Conservation (phyloP, 441 rosid species). For the Viola pubescens region DNA sequence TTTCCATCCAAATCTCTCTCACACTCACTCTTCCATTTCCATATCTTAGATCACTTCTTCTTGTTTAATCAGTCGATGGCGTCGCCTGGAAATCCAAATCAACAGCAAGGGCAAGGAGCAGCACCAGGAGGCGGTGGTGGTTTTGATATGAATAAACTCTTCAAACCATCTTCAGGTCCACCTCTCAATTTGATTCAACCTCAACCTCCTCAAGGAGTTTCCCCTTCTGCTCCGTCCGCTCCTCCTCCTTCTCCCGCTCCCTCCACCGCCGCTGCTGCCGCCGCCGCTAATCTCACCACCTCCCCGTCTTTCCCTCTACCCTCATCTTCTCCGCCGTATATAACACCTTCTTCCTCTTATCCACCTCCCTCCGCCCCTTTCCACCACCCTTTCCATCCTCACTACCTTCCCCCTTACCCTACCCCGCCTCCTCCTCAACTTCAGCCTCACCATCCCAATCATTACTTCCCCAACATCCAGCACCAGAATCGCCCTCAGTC, state of each 20-base stretch:
- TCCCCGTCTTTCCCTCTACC: constrained; percentile 41
- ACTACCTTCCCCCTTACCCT: constrained; percentile 31
- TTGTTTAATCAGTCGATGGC: constrained; percentile 21
- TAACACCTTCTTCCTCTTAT: constrained; percentile 44
- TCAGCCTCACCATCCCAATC: constrained; percentile 15
- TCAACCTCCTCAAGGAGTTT: constrained; percentile 12
- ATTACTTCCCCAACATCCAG: constrained; percentile 10
- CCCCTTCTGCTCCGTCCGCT: constrained; percentile 11
- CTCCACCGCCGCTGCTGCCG: constrained; percentile 2
- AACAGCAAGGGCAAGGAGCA: constrained; percentile 10
- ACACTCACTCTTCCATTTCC: too few relatives aligned
- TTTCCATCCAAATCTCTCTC: not conserved
- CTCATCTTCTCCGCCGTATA: constrained; percentile 27
- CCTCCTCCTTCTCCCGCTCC: constrained; percentile 18
- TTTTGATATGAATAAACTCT: constrained; percentile 33
- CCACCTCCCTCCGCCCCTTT: constrained; percentile 50
- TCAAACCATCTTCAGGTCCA: constrained; percentile 34
- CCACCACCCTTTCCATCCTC: constrained; percentile 29
- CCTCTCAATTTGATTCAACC: constrained; percentile 11
- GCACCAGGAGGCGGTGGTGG: constrained; percentile 11
- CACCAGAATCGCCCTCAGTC: constrained; percentile 20
- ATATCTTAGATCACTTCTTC: constrained; percentile 3
- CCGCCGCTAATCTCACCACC: constrained; percentile 17
- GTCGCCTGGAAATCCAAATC: constrained; percentile 27
- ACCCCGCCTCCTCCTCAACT: constrained; percentile 29